phyloP scores from a whole-genome alignment of 305 asterid genomes.

The Stenogyne calaminthoides region DNA sequence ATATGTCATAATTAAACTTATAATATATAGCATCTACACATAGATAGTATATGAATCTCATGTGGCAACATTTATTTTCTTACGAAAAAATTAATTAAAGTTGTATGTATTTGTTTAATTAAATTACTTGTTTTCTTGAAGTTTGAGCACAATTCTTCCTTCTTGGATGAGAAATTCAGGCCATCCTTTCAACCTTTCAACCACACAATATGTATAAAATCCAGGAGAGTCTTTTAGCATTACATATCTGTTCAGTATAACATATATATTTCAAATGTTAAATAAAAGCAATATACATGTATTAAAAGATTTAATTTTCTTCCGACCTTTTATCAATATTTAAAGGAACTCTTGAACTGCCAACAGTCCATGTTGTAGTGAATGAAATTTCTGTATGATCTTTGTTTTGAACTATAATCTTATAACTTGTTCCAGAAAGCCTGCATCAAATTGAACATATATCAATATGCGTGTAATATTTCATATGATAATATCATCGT shows the following conservation, averaged over 20 bases:
- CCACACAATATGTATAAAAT: slow-evolving; percentile 47
- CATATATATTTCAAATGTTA: neutral
- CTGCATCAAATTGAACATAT: slow-evolving; percentile 17
- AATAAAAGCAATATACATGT: no score
- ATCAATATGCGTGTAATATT: neutral
- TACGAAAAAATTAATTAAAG: no score
- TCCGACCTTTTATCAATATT: slow-evolving; percentile 49
- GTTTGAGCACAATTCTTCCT: slow-evolving; percentile 56
- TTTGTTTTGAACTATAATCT: slow-evolving; percentile 33
- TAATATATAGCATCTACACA: no score
- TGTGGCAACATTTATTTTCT: no score
- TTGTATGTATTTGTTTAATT: neutral
- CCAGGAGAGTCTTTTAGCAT: slow-evolving; percentile 51
- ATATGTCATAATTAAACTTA: neutral
- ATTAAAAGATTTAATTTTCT: neutral
- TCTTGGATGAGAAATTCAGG: slow-evolving; percentile 45
- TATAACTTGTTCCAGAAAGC: slow-evolving; percentile 39
- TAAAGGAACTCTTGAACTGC: slow-evolving; percentile 37
- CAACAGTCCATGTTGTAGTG: slow-evolving; percentile 40
- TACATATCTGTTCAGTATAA: slow-evolving; percentile 35
- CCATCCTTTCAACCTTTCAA: slow-evolving; percentile 47
- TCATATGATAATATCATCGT: neutral
- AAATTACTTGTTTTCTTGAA: slow-evolving; percentile 41
- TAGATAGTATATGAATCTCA: no score
- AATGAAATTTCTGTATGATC: slow-evolving; percentile 53